Evolutionary conservation across 805 yeast species (phyloP).

Genomic region (Kazachstania taianensis): DNA sequence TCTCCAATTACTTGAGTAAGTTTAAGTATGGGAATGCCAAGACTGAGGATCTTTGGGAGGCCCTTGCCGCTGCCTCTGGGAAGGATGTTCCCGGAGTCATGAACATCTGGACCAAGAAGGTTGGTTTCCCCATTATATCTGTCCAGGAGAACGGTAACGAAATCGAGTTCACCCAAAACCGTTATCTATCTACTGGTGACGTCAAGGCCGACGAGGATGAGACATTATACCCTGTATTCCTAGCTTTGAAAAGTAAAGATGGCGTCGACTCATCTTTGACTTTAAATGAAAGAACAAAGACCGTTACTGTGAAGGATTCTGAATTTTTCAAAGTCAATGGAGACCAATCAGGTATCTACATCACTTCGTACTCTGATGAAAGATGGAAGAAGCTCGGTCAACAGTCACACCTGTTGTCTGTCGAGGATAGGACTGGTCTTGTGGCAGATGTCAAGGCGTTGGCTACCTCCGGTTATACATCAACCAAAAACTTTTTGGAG

Average conservation of each 20-base stretch:
- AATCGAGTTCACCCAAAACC: constrained; percentile 52
- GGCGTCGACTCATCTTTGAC: constrained; percentile 54
- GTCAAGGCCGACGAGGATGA: constrained; percentile 64
- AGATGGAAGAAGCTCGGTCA: constrained; percentile 61
- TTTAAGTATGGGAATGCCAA: constrained; percentile 63
- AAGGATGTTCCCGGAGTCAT: constrained; percentile 49
- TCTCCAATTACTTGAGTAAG: constrained; percentile 52
- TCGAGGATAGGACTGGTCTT: constrained; percentile 67
- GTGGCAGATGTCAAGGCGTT: constrained; percentile 71
- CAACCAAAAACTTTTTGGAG: constrained; percentile 48
- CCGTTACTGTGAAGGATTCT: constrained; percentile 31
- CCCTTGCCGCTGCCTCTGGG: constrained; percentile 53
- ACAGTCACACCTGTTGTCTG: constrained; percentile 48
- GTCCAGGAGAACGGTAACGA: constrained; percentile 38
- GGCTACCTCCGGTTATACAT: constrained; percentile 57
- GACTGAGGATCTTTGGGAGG: constrained; percentile 63
- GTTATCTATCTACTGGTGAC: constrained; percentile 69
- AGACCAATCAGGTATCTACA: constrained; percentile 63
- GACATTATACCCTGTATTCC: constrained; percentile 55
- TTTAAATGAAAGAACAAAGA: constrained; percentile 40
- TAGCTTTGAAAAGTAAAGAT: constrained; percentile 45
- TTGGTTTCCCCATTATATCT: constrained; percentile 62
- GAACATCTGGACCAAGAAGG: constrained; percentile 61
- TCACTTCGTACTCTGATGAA: constrained; percentile 57
- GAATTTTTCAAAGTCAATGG: constrained; percentile 61